phyloP scores from a whole-genome alignment of 805 yeast genomes.

The Lipomyces kockii region DNA sequence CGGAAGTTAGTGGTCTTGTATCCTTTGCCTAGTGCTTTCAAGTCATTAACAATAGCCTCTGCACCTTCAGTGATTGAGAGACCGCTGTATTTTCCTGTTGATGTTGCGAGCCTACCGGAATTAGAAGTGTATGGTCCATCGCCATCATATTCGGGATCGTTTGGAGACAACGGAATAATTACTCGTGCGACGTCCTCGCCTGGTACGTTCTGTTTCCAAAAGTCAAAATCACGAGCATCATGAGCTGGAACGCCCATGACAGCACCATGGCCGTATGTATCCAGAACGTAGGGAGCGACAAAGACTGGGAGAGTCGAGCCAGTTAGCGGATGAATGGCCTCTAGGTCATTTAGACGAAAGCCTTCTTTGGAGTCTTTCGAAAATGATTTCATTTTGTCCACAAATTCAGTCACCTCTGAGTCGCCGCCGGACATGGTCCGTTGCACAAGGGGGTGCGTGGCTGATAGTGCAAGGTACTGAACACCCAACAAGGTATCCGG shows the following conservation, averaged over 20 bases:
- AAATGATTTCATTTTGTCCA: slow-evolving; percentile 47
- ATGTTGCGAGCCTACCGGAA: slow-evolving; percentile 55
- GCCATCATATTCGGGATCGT: slow-evolving; percentile 20
- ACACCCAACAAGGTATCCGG: slow-evolving; percentile 86
- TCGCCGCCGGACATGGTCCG: slow-evolving; percentile 48
- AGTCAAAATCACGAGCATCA: slow-evolving; percentile 79
- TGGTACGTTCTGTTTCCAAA: slow-evolving; percentile 73
- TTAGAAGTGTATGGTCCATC: slow-evolving; percentile 47
- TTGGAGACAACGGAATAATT: slow-evolving; percentile 49
- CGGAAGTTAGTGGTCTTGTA: slow-evolving; percentile 57
- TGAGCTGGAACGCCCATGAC: slow-evolving; percentile 99
- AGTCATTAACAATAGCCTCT: slow-evolving; percentile 49
- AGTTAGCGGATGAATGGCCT: slow-evolving; percentile 61
- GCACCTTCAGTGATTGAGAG: slow-evolving; percentile 58
- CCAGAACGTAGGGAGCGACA: slow-evolving; percentile 88
- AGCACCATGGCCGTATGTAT: slow-evolving; percentile 86
- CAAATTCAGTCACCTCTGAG: slow-evolving; percentile 52
- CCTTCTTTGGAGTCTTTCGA: slow-evolving; percentile 63
- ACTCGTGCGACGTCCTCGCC: slow-evolving; percentile 50
- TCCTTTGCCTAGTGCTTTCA: slow-evolving; percentile 54
- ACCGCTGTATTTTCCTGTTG: slow-evolving; percentile 59
- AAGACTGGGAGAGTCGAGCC: slow-evolving; percentile 65
- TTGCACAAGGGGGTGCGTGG: slow-evolving; percentile 66
- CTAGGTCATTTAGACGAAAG: slow-evolving; percentile 53
- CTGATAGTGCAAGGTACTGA: slow-evolving; percentile 79